Evolutionary conservation across 2,329 filamentous ascomycete species (phyloP).

Genomic region (Myriosclerotinia curreyana): DNA sequence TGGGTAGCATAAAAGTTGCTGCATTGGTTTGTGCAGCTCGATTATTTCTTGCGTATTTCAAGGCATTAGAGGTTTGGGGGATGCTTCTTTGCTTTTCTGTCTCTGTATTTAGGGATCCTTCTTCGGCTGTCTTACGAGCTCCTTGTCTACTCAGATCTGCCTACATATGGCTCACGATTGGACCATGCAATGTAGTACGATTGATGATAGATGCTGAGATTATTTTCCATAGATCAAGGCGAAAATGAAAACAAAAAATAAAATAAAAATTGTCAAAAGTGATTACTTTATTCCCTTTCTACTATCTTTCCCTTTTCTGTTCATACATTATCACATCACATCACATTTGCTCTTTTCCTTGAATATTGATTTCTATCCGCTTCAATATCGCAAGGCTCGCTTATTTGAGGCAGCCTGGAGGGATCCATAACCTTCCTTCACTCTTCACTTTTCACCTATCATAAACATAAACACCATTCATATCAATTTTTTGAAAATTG

Average conservation of each 20-base stretch:
- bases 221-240: conserved; percentile 34
- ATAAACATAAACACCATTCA: background rate
- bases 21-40: conserved; percentile 31
- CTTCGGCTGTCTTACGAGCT: conserved; percentile 32
- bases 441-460: background rate
- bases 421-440: background rate
- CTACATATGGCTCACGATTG: conserved; percentile 28
- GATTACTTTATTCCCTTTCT: background rate
- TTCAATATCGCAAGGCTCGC: background rate
- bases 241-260: conserved; percentile 29
- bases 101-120: conserved; percentile 38
- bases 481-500: background rate
- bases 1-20: conserved; percentile 40
- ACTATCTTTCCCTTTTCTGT: background rate
- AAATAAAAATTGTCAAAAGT: conserved; percentile 27
- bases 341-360: background rate
- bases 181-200: conserved; percentile 29
- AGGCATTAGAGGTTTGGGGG: conserved; percentile 38
- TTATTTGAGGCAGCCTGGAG: background rate
- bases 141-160: conserved; percentile 31
- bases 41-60: conserved; percentile 34
- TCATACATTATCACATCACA: too few relatives aligned
- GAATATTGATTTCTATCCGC: background rate
- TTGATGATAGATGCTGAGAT: conserved; percentile 30
- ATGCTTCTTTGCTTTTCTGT: conserved; percentile 35